These are phyloP conservation scores for Reticulascus tulasneorum DNA, from an alignment of 2,329 filamentous ascomycete species.

Conservation along the genomic window DNA sequence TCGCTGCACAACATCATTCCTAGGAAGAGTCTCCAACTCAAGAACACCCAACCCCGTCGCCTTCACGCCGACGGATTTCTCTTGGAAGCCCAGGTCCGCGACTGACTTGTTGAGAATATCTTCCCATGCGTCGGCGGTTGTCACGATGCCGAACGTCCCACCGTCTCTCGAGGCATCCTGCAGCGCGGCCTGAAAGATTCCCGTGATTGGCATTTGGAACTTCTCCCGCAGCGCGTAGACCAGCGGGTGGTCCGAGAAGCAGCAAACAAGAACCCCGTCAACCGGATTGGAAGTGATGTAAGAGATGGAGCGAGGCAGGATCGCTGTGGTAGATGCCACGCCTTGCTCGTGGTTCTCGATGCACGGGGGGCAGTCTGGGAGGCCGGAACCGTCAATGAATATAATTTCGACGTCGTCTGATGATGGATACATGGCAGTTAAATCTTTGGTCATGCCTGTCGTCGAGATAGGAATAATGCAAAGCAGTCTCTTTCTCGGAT, in stretches of 20 bases:
- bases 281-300: background rate
- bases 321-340: background rate
- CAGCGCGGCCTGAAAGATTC: constrained; percentile 7
- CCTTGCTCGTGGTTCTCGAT: constrained; percentile 7
- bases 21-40: constrained; percentile 4
- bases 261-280: constrained; percentile 8
- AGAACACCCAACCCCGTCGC: constrained; percentile 4
- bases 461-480: constrained; percentile 11
- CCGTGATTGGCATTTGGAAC: background rate
- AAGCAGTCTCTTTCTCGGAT: background rate
- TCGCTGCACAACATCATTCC: constrained; percentile 1
- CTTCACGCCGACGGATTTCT: constrained; percentile 1
- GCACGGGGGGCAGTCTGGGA: constrained; percentile 3
- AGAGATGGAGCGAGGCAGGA: constrained; percentile 2
- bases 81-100: background rate
- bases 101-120: background rate
- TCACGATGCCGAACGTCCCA: constrained; percentile 4
- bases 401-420: background rate
- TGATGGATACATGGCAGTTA: constrained; percentile 1
- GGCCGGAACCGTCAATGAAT: constrained; percentile 5
- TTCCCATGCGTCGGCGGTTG: constrained; percentile 6
- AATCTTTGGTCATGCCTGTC: constrained; percentile 7
- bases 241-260: constrained; percentile 10
- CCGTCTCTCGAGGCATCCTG: background rate
- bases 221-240: constrained; percentile 1